These are phyloP conservation scores for Mycena pura DNA, from an alignment of 768 basidiomycete genomes.

Conservation along the genomic window DNA sequence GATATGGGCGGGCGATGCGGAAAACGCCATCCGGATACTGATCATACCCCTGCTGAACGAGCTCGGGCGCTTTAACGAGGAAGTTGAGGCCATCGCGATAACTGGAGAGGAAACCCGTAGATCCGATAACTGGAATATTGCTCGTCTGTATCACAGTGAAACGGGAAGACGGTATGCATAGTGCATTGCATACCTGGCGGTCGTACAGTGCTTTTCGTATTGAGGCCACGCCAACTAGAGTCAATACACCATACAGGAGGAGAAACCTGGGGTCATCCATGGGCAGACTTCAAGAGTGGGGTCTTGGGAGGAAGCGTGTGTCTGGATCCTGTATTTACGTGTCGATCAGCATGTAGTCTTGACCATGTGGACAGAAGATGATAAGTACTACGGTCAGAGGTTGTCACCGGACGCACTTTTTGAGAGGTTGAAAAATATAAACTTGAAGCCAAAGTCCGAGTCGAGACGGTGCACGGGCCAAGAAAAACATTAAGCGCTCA, in stretches of 20 bases:
- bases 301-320: no score
- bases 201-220: neutral
- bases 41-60: slow-evolving; percentile 15
- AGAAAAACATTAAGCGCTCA: no score
- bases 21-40: slow-evolving; percentile 15
- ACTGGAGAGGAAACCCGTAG: slow-evolving; percentile 9
- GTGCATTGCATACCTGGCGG: slow-evolving; percentile 2
- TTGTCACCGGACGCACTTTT: no score
- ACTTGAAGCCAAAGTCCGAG: no score
- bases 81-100: slow-evolving; percentile 18
- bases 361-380: no score
- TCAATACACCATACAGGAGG: slow-evolving; percentile 1
- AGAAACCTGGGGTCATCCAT: slow-evolving; percentile 4
- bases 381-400: no score
- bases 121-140: slow-evolving; percentile 17
- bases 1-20: neutral
- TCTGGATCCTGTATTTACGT: no score
- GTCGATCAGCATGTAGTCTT: no score
- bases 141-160: neutral
- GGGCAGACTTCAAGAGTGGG: no score
- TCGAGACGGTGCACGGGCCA: no score
- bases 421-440: no score
- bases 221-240: neutral
- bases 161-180: no score
- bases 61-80: neutral